Percentiles rank a stretch among this genome's conserved stretches.
Evolutionary conservation across 176 grass and related monocot species (phyloP).

Genomic region (Luzula sylvatica): DNA sequence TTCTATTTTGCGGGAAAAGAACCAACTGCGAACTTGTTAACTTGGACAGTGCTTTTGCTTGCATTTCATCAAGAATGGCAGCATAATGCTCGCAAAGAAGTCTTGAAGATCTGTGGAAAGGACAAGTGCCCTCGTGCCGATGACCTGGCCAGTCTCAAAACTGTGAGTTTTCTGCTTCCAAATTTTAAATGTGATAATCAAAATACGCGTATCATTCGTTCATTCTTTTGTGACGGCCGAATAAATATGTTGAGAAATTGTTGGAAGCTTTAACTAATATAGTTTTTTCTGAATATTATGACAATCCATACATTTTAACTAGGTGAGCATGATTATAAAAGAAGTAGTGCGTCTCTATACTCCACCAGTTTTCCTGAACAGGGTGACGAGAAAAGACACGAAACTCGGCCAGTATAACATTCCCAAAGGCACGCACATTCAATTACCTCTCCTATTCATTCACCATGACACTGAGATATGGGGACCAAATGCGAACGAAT

Average conservation of each 20-base stretch:
- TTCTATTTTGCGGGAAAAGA: constrained; percentile 69
- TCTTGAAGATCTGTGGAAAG: constrained; percentile 35
- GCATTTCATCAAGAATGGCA: constrained; percentile 71
- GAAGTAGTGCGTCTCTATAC: constrained; percentile 62
- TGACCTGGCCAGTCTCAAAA: constrained; percentile 45
- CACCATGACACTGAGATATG: constrained; percentile 46
- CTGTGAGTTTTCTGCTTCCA: constrained; percentile 29
- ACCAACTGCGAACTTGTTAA: constrained; percentile 57
- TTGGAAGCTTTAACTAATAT: no score
- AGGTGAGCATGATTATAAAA: constrained; percentile 65
- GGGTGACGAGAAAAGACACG: constrained; percentile 26
- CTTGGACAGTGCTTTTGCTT: constrained; percentile 59
- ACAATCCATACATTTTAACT: background rate
- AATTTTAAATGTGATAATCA: no score
- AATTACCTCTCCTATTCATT: constrained; percentile 30
- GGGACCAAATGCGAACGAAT: constrained; percentile 36
- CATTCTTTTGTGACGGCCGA: no score
- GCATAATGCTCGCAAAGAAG: constrained; percentile 40
- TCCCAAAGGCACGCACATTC: constrained; percentile 33
- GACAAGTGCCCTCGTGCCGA: constrained; percentile 22
- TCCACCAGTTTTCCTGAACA: constrained; percentile 29
- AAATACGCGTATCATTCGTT: no score
- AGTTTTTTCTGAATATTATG: no score
- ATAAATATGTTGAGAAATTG: no score
- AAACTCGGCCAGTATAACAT: constrained; percentile 44